phyloP scores from a whole-genome alignment of 352 stramenopile genomes.

The Saprolegnia parasitica region DNA sequence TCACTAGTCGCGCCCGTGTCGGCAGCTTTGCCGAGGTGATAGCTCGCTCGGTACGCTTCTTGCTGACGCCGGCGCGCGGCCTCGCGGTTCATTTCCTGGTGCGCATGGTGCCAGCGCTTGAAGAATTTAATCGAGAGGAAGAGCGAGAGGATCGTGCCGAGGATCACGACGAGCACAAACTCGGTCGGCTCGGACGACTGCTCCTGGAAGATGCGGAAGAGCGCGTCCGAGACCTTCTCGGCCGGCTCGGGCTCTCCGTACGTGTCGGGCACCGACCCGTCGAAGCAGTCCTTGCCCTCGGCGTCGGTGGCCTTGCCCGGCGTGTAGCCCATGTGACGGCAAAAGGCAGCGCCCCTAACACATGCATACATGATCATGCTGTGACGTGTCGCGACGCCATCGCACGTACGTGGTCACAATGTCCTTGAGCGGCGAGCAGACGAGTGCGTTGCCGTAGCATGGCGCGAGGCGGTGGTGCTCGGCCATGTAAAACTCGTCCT shows the following conservation, averaged over 20 bases:
- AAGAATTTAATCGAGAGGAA: conserved; percentile 48
- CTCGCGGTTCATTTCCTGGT: conserved; percentile 57
- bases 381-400: no score
- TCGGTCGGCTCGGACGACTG: conserved; percentile 64
- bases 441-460: conserved; percentile 77
- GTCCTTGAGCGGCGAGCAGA: conserved; percentile 63
- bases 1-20: neutral
- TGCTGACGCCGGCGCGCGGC: conserved; percentile 70
- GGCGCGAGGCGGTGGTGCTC: conserved; percentile 52
- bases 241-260: conserved; percentile 49
- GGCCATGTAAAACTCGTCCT: conserved; percentile 71
- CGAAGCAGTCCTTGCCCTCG: conserved; percentile 76
- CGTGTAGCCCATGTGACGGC: conserved; percentile 73
- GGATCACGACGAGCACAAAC: conserved; percentile 62
- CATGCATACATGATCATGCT: conserved; percentile 1
- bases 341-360: conserved; percentile 52
- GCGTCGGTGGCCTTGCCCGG: conserved; percentile 56
- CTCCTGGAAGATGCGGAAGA: conserved; percentile 57
- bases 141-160: conserved; percentile 56
- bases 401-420: conserved; percentile 37
- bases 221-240: conserved; percentile 49
- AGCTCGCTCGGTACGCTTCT: conserved; percentile 41
- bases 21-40: conserved; percentile 17
- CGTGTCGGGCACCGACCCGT: conserved; percentile 62
- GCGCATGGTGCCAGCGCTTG: conserved; percentile 44